phyloP scores from a whole-genome alignment of 768 basidiomycete species.

The Nidularia pulvinata region DNA sequence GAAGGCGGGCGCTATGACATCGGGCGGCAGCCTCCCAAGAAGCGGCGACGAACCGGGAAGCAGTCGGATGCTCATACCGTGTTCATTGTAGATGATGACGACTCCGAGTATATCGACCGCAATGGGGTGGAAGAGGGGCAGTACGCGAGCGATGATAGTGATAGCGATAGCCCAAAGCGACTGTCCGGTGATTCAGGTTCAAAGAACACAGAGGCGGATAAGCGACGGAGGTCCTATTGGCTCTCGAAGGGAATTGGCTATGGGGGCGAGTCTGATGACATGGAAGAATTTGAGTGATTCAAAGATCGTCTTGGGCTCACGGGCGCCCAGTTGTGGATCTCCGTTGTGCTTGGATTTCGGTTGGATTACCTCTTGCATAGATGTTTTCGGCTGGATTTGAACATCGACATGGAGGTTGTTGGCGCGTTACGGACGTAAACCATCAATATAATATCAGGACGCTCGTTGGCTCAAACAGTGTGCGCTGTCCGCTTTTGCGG shows the following conservation, averaged over 20 bases:
- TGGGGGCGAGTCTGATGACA: not conserved
- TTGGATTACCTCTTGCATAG: too few species aligned
- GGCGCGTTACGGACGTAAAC: too few species aligned
- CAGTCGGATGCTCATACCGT: conserved; percentile 37
- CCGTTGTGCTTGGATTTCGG: too few species aligned
- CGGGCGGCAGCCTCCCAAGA: conserved; percentile 42
- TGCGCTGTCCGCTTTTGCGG: too few species aligned
- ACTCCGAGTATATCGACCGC: conserved; percentile 21
- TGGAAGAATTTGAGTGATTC: too few species aligned
- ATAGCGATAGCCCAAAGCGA: conserved; percentile 3
- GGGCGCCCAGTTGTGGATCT: too few species aligned
- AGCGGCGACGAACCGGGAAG: conserved; percentile 42
- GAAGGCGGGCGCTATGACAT: conserved; percentile 63
- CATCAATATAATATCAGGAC: too few species aligned
- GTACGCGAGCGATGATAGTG: conserved; percentile 7
- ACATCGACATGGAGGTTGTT: too few species aligned
- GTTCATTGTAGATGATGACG: conserved; percentile 52
- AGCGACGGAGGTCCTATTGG: conserved; percentile 55
- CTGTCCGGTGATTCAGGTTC: conserved; percentile 4
- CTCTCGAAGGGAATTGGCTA: conserved; percentile 47
- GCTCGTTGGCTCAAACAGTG: too few species aligned
- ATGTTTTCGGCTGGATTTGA: too few species aligned
- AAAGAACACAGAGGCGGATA: conserved; percentile 23
- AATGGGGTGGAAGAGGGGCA: conserved; percentile 18
- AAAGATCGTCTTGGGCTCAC: too few species aligned